Conservation (phyloP, 169 alveolate species). For the Eimeria acervulina region DNA sequence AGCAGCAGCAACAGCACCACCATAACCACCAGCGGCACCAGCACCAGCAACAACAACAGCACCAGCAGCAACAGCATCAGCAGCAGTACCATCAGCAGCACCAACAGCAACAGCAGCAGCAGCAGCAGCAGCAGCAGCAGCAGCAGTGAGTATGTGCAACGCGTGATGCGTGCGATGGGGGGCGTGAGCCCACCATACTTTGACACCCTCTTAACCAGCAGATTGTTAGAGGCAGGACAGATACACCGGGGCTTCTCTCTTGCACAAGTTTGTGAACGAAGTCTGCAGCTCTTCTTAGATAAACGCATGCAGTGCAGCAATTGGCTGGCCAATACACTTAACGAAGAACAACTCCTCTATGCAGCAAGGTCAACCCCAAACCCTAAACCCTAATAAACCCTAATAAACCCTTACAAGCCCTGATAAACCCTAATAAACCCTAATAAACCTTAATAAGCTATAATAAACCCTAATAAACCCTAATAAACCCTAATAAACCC, state of each 20-base stretch:
- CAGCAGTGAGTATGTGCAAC: not conserved
- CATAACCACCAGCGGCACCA: not conserved
- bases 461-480: slow-evolving; percentile 35
- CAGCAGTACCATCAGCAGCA: too few species aligned
- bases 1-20: not conserved
- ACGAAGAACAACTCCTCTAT: slow-evolving; percentile 90
- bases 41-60: not conserved
- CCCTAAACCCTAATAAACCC: not conserved
- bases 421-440: too few species aligned
- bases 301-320: slow-evolving; percentile 92
- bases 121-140: not conserved
- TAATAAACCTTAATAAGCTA: too few species aligned
- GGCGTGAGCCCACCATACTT: slow-evolving; percentile 85
- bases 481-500: not conserved
- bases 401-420: too few species aligned
- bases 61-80: not conserved
- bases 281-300: slow-evolving; percentile 88
- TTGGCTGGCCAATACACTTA: slow-evolving; percentile 88
- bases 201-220: slow-evolving; percentile 91
- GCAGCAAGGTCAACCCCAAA: slow-evolving; percentile 86
- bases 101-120: not conserved
- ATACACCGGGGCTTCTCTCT: slow-evolving; percentile 88
- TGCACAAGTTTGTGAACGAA: slow-evolving; percentile 89
- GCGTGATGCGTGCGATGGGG: not conserved
- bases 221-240: slow-evolving; percentile 89